phyloP scores from a whole-genome alignment of 1,284 basidiomycete species.

The Amylostereum areolatum region DNA sequence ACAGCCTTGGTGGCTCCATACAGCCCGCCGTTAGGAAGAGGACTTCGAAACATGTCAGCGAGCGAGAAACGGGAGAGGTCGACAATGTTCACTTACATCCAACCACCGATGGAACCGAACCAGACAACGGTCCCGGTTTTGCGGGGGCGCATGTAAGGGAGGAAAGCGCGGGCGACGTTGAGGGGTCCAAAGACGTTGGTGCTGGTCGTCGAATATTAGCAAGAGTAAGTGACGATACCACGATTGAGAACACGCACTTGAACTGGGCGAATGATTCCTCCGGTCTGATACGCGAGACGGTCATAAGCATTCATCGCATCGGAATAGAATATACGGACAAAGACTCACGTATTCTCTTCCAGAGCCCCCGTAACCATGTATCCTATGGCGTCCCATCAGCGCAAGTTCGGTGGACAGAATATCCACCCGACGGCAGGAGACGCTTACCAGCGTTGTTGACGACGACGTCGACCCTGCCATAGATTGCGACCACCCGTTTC shows the following conservation, averaged over 20 bases:
- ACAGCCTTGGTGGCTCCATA: conserved; percentile 32
- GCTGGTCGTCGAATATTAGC: conserved; percentile 8
- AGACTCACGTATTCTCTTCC: conserved; percentile 13
- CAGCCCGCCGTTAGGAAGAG: conserved; percentile 18
- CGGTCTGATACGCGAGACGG: conserved; percentile 13
- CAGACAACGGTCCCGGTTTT: conserved; percentile 27
- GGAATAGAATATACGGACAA: not conserved
- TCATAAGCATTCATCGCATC: not conserved
- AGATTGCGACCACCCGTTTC: conserved; percentile 23
- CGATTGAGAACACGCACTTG: conserved; percentile 22
- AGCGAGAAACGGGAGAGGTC: not conserved
- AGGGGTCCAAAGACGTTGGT: conserved; percentile 32
- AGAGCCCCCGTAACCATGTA: conserved; percentile 12
- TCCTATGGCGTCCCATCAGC: conserved; percentile 4
- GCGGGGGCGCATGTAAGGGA: conserved; percentile 30
- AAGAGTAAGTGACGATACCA: not conserved
- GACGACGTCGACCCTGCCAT: conserved; percentile 38
- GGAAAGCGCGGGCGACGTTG: conserved; percentile 31
- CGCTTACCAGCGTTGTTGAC: conserved; percentile 41
- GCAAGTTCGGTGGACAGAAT: not conserved
- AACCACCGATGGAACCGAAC: conserved; percentile 27
- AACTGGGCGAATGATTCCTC: conserved; percentile 24
- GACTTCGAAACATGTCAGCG: no score
- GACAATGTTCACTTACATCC: conserved; percentile 23
- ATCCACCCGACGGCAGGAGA: not conserved